Evolutionary conservation across 805 yeast genomes (phyloP), one percentile per base, ranked within the genome.

Genomic region (Myxozyma lipomycoides): DNA sequence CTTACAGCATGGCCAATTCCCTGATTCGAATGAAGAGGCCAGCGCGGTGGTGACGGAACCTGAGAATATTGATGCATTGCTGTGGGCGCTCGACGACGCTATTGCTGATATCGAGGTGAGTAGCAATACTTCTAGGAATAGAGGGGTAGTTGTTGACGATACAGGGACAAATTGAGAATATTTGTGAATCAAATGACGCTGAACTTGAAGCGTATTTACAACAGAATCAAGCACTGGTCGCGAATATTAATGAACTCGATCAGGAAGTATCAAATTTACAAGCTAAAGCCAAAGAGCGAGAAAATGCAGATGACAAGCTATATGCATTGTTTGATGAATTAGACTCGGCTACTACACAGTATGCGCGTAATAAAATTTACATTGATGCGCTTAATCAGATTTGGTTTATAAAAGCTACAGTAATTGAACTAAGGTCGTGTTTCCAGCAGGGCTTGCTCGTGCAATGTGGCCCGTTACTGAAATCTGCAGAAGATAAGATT

Each of bases 261-360:
- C 25, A 23, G n/a, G 41, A 43, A 21, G 47, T 41, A 7, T 43
- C 21, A 4, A 41, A 40, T 2, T 40, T 55, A 4, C 43, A 45
- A 22, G 17, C 19, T 6, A 25, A 25, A n/a, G 40, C 59, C 10
- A 42, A 40, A 21, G 38, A 40, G 26, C 51, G 48, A 10, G 53
- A 47, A 52, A 55, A 52, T 25, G 55, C 59, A 34, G 59, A 55
- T 37, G 56, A 51, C 6, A 28, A 22, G 18, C 17, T 55, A 19
- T 55, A 55, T 43, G n/a, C 19, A 17, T 38, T 52, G 18, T 24
- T 45, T 10, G 59, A 55, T 38, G 41, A 25, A 17, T 43, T 43
- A 12, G 59, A 55, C 21, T 28, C 26, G 3, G 30, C 50, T 4
- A 19, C 32, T 2, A 4, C 19, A 21, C 24, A 22, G 3, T 38